Conservation (phyloP, 371 early-diverging fungal genomes). For the Rhizopus arrhizus region DNA sequence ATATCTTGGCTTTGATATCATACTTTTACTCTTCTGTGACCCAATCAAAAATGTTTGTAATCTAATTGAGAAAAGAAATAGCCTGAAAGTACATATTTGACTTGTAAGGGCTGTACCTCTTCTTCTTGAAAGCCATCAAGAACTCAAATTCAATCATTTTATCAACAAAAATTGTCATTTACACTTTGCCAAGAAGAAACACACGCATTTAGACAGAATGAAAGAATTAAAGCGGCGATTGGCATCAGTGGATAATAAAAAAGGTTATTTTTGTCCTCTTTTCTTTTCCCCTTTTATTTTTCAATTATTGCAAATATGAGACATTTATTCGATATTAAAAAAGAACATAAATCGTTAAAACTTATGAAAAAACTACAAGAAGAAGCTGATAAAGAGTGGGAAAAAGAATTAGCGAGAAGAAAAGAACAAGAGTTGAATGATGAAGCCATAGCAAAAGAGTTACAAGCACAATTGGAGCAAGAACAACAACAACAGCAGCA, state of each 20-base stretch:
- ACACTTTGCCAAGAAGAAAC: neutral
- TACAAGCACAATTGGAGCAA: conserved; percentile 29
- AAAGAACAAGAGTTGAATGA: conserved; percentile 30
- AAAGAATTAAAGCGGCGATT: too few relatives aligned
- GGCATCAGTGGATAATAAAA: neutral
- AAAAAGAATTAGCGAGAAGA: conserved; percentile 23
- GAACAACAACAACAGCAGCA: conserved; percentile 5
- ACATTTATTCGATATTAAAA: conserved; percentile 21
- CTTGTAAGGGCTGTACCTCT: neutral
- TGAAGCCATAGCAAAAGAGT: conserved; percentile 31
- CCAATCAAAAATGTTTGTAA: too few relatives aligned
- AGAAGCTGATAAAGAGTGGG: conserved; percentile 30
- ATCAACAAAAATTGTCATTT: too few relatives aligned
- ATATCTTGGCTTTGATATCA: too few relatives aligned
- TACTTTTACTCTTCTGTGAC: too few relatives aligned
- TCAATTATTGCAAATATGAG: conserved; percentile 14
- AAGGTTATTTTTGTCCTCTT: neutral
- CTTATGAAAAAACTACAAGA: conserved; percentile 32
- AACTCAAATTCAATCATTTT: too few relatives aligned
- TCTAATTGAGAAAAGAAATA: too few relatives aligned
- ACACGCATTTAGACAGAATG: neutral
- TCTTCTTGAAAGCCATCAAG: too few relatives aligned
- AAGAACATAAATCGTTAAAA: conserved; percentile 31
- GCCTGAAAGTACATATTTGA: too few relatives aligned
- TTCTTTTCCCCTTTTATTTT: neutral